Base-by-base conservation (phyloP, 768 basidiomycete genomes). In the Erythrobasidium yunnanense region DNA sequence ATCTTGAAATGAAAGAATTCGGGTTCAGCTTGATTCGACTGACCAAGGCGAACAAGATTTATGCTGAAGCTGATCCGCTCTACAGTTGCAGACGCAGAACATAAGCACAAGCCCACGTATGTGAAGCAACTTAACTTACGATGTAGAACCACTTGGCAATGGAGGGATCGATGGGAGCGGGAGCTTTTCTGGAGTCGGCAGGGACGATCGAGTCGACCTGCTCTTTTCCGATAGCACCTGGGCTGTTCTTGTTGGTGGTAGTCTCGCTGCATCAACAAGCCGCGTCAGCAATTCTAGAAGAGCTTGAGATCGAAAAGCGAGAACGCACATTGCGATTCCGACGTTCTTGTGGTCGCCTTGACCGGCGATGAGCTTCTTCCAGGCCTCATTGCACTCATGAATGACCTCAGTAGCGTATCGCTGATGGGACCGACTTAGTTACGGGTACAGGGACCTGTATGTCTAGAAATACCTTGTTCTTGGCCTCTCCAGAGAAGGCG, bases 401-500 rank as follows among this genome's bases (percentile, higher is more conserved):
- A 99, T 87, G 79, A 97, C 95, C 79, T 97, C 93, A 58, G 88
- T 90, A 32, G 95, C 95, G 76, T 97, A 99, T 78, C 93, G 95
- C 56, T 42, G 38, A 42, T 42, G 11, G 11, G n/a, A 11, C 11
- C 38, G 38, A n/a, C n/a, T n/a, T n/a, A n/a, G n/a, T n/a, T n/a
- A n/a, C n/a, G n/a, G n/a, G n/a, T n/a, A n/a, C n/a, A n/a, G n/a
- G n/a, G n/a, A n/a, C n/a, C n/a, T n/a, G n/a, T n/a, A n/a, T n/a
- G 38, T n/a, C 11, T 42, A 42, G 38, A 42, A 42, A n/a, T n/a
- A 42, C 38, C 83, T 93, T 95, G 82, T 95, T 95, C 81, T 97
- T 99, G 70, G 93, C 93, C 79, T 99, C 95, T 66, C 95, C 95
- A 57, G 90, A 92, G 84, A 99, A 99, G 18, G 95, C 95, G 75